Evolutionary conservation across 805 yeast genomes (phyloP).

Genomic region (Metschnikowia colocasiae): DNA sequence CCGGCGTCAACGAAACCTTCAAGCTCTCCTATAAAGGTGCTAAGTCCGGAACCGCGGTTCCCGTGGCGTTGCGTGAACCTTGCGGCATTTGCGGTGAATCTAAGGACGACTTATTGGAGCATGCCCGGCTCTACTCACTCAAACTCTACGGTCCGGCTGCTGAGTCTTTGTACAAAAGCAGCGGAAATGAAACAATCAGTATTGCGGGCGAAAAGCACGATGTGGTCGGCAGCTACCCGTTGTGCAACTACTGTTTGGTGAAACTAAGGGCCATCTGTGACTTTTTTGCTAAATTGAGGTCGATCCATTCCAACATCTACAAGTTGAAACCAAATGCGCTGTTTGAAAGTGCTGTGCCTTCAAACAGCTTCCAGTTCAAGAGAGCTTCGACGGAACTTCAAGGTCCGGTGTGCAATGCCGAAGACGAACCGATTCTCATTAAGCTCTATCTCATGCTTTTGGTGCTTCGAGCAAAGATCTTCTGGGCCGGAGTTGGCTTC

Average conservation of each 20-base stretch:
- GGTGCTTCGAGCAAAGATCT: constrained; percentile 65
- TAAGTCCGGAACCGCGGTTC: constrained; percentile 28
- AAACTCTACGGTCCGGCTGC: constrained; percentile 39
- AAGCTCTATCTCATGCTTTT: constrained; percentile 50
- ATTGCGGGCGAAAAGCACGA: constrained; percentile 24
- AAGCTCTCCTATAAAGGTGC: constrained; percentile 36
- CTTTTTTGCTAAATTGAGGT: constrained; percentile 69
- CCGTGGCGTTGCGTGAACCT: constrained; percentile 69
- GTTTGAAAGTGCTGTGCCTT: constrained; percentile 25
- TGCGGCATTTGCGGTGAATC: constrained; percentile 85
- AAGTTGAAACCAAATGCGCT: constrained; percentile 40
- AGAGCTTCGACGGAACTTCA: constrained; percentile 15
- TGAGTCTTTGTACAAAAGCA: constrained; percentile 9
- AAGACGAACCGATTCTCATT: constrained; percentile 35
- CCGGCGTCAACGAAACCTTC: constrained; percentile 76
- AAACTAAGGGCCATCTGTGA: constrained; percentile 82
- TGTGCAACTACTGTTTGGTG: constrained; percentile 78
- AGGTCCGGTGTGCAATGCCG: constrained; percentile 7
- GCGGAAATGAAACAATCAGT: constrained; percentile 11
- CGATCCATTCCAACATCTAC: constrained; percentile 54
- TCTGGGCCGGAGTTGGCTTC: constrained; percentile 80
- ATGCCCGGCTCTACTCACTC: constrained; percentile 72
- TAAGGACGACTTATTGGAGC: constrained; percentile 65
- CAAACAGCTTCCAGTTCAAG: constrained; percentile 28
- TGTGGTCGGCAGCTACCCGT: constrained; percentile 49